Conservation (phyloP, 2,329 filamentous ascomycete genomes). For the Colletotrichum orbiculare region DNA sequence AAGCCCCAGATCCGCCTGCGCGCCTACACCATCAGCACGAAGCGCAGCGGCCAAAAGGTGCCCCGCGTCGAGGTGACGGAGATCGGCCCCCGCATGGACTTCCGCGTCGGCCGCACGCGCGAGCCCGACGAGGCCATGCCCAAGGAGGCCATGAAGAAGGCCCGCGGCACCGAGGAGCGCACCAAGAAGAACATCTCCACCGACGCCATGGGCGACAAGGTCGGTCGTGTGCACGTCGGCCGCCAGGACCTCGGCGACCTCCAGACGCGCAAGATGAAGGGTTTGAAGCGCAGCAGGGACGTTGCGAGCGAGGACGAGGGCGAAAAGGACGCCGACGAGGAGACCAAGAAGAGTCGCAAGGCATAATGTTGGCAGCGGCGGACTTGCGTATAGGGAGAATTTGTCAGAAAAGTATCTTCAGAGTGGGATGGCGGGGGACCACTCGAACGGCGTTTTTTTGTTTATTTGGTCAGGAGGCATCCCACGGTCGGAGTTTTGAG, state of each 20-base stretch:
- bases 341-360: constrained; percentile 38
- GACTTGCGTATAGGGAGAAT: background rate
- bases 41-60: constrained; percentile 85
- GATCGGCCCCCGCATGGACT: constrained; percentile 94
- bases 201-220: constrained; percentile 94
- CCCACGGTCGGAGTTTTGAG: constrained; percentile 36
- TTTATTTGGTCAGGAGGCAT: constrained; percentile 36
- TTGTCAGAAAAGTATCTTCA: background rate
- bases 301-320: constrained; percentile 63
- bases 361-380: constrained; percentile 7
- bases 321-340: constrained; percentile 55
- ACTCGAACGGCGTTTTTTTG: constrained; percentile 30
- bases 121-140: constrained; percentile 82
- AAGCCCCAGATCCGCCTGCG: constrained; percentile 75
- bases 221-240: constrained; percentile 90
- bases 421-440: constrained; percentile 27
- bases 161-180: constrained; percentile 78
- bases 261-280: constrained; percentile 99
- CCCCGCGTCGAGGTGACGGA: constrained; percentile 94
- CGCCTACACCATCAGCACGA: constrained; percentile 87
- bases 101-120: constrained; percentile 82
- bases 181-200: constrained; percentile 97
- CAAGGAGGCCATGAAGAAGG: constrained; percentile 92
- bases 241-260: constrained; percentile 88
- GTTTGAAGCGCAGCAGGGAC: constrained; percentile 84